Conservation (phyloP, 805 yeast species). For the Metschnikowia drakensbergensis region DNA sequence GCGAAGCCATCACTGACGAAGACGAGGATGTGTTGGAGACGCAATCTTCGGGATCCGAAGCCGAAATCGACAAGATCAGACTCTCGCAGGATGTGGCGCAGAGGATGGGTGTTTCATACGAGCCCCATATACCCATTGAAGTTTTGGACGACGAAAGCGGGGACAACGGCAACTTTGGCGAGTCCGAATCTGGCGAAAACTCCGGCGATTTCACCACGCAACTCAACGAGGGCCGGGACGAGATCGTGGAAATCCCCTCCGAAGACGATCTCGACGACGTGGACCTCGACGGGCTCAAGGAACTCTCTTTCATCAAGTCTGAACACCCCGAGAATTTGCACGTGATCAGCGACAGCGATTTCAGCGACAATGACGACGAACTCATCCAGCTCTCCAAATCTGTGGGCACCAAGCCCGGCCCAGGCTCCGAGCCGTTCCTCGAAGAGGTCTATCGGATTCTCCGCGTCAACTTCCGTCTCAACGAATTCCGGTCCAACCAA, state of each 20-base stretch:
- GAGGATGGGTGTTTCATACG: constrained; percentile 26
- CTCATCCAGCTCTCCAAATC: constrained; percentile 14
- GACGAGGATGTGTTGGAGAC: constrained; percentile 7
- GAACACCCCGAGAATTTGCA: constrained; percentile 6
- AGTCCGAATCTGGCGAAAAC: not conserved
- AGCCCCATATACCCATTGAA: constrained; percentile 11
- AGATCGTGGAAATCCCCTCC: constrained; percentile 36
- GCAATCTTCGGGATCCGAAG: constrained; percentile 4
- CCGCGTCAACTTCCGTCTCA: constrained; percentile 56
- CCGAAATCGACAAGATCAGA: constrained; percentile 21
- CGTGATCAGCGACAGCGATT: constrained; percentile 17
- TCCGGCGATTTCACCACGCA: constrained; percentile 34
- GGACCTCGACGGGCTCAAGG: constrained; percentile 11
- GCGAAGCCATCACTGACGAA: constrained; percentile 9
- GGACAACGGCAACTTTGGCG: constrained; percentile 17
- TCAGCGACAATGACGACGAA: constrained; percentile 36
- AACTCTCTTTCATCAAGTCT: constrained; percentile 10
- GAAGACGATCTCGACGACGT: constrained; percentile 29
- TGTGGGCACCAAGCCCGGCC: constrained; percentile 1
- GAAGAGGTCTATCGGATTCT: constrained; percentile 60
- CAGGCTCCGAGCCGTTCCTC: constrained; percentile 47
- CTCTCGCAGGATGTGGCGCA: constrained; percentile 35
- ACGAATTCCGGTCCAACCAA: constrained; percentile 76
- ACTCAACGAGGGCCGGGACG: constrained; percentile 39
- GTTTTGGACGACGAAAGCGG: constrained; percentile 26